A percentile compares a stretch with the other conserved stretches of the same genome.
phyloP scores from a whole-genome alignment of 2,329 filamentous ascomycete genomes.

The Trichoderma sp. region DNA sequence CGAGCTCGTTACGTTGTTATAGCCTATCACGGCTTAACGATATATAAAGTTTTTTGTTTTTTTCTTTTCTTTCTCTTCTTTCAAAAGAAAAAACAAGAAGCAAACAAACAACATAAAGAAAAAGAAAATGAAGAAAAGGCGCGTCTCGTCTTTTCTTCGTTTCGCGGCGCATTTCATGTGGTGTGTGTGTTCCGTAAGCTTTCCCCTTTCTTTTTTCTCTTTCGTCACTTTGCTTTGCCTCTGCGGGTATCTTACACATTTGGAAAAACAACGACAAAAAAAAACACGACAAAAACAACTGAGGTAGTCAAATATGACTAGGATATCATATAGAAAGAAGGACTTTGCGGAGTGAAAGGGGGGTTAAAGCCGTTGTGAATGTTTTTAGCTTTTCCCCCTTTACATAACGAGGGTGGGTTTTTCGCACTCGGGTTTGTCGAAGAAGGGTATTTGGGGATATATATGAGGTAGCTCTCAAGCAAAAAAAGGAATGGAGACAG shows the following conservation, averaged over 20 bases:
- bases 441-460: constrained; percentile 8
- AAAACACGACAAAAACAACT: constrained; percentile 9
- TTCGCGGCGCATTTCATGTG: neutral
- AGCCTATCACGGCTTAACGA: constrained; percentile 1
- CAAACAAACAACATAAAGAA: neutral
- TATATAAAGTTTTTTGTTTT: neutral
- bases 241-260: constrained; percentile 21
- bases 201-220: neutral
- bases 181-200: neutral
- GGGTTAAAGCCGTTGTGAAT: neutral
- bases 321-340: constrained; percentile 17
- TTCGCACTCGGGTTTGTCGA: constrained; percentile 1
- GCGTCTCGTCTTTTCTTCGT: neutral
- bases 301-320: constrained; percentile 8
- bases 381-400: neutral
- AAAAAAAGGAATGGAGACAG: constrained; percentile 9
- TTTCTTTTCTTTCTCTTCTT: neutral
- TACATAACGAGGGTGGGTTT: constrained; percentile 1
- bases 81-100: neutral
- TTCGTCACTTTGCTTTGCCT: constrained; percentile 16
- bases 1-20: neutral
- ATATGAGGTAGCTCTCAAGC: constrained; percentile 2
- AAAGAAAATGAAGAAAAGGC: neutral
- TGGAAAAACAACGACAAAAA: constrained; percentile 11
- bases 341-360: neutral